These are phyloP conservation scores for Flammula alnicola DNA, from an alignment of 1,284 basidiomycete genomes.

Conservation along the genomic window DNA sequence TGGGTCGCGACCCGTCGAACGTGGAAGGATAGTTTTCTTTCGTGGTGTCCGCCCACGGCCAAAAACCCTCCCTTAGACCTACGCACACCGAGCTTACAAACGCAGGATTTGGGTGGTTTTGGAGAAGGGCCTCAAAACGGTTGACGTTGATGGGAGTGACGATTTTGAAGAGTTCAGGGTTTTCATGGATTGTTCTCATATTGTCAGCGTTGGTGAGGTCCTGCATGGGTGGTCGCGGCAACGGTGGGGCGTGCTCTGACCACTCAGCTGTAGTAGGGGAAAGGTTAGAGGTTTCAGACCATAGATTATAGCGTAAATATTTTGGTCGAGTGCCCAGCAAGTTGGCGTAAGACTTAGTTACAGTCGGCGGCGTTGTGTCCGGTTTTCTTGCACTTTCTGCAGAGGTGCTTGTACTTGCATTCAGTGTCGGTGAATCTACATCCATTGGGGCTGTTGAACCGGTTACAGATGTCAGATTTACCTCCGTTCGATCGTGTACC, in stretches of 20 bases:
- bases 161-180: conserved; percentile 37
- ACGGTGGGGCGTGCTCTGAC: conserved; percentile 37
- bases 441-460: too few species aligned
- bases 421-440: too few species aligned
- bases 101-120: conserved; percentile 33
- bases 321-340: too few species aligned
- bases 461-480: too few species aligned
- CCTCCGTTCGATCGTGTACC: too few species aligned
- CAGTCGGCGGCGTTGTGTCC: too few species aligned
- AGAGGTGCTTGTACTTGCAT: too few species aligned
- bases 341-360: too few species aligned
- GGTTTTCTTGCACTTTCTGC: too few species aligned
- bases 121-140: conserved; percentile 26
- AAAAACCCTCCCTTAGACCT: conserved; percentile 40
- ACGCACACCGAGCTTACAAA: conserved; percentile 36
- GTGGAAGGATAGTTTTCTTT: conserved; percentile 6
- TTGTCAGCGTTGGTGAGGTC: conserved; percentile 27
- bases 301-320: conserved; percentile 20
- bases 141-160: conserved; percentile 40
- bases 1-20: conserved; percentile 1
- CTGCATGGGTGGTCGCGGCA: conserved; percentile 22
- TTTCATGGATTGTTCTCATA: conserved; percentile 21
- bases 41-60: conserved; percentile 38
- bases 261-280: conserved; percentile 25
- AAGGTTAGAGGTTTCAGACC: background rate